Base-by-base conservation (phyloP, 129 eudicot genomes). In the Escallonia rubra region DNA sequence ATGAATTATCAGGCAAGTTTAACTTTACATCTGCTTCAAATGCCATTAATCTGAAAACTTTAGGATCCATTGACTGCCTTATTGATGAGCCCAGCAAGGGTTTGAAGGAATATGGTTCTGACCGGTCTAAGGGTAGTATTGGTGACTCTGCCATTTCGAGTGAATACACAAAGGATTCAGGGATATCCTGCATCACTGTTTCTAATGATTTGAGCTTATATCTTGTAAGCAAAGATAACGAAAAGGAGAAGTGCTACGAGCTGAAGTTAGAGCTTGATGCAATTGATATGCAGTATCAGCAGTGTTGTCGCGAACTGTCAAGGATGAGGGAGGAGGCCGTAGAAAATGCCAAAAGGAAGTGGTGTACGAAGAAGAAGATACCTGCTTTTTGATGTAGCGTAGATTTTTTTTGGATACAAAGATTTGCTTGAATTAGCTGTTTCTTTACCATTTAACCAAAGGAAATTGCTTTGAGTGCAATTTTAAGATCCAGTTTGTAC, bases 281-380 rank as follows among this genome's bases (percentile, higher is more conserved):
- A 12, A 90, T 90, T 44, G 86, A 87, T 50, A 66, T 77, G 50
- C 81, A 80, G 45, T 90, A 80, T 64, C 69, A 64, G 8, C 78
- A 74, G 13, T 71, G 73, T 57, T 76, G 78, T 40, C 64, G 65
- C 7, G 87, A 87, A 59, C 80, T 91, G 10, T n/a, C 64, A 72
- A 88, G 74, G 68, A 75, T 42, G 74, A 79, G 78, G 59, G 87
- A 77, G 72, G 87, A 75, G 49, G 96, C 89, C 9, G 80, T 78
- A 4, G 94, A 88, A 53, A 70, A 67, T 47, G 95, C 86, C 69
- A 91, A 86, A 68, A 88, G 69, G 79, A 85, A 59, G 74, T 86
- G 91, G 89, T 57, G 45, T 14, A 10, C 42, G 5, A 70, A 55
- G 69, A 83, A 77, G 81, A 66, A 43, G 65, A 48, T 69, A 15